Conservation (phyloP, 495 filamentous ascomycete species). For the Trichodelitschia bisporula region DNA sequence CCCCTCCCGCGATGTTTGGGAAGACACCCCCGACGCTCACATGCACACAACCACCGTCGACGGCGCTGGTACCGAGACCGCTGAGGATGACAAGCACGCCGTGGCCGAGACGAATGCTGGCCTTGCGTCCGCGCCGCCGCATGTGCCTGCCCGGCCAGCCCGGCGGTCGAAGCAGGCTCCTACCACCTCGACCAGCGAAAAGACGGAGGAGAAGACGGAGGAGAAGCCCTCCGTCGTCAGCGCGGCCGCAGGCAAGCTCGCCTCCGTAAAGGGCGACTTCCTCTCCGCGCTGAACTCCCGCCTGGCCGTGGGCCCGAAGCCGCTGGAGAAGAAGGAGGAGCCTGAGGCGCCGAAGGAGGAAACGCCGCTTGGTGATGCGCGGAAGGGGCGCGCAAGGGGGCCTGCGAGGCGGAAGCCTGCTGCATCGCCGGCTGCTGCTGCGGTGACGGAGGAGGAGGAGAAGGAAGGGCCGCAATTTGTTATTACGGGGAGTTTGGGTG, state of each 20-base stretch:
- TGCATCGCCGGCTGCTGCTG: conserved; percentile 10
- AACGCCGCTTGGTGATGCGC: conserved; percentile 54
- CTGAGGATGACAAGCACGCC: conserved; percentile 5
- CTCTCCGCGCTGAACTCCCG: conserved; percentile 73
- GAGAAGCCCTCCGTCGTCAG: conserved; percentile 54
- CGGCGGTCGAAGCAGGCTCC: not conserved
- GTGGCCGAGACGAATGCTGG: conserved; percentile 9
- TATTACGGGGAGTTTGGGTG: too few species aligned
- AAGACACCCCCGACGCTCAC: conserved; percentile 71
- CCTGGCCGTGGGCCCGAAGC: conserved; percentile 47
- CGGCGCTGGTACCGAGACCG: conserved; percentile 4
- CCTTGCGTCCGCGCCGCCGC: conserved; percentile 3
- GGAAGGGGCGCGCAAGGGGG: conserved; percentile 74
- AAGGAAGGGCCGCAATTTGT: too few species aligned
- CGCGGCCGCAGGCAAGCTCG: conserved; percentile 52
- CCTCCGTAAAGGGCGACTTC: conserved; percentile 71
- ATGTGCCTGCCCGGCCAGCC: not conserved
- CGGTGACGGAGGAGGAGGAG: conserved; percentile 2
- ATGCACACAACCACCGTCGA: conserved; percentile 33
- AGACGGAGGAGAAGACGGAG: conserved; percentile 18
- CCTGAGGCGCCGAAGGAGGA: conserved; percentile 33
- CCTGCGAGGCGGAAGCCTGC: conserved; percentile 60
- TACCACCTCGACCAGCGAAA: conserved; percentile 2
- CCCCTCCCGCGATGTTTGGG: conserved; percentile 90
- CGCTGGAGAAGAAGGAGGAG: conserved; percentile 21